Evolutionary conservation across 2,329 filamentous ascomycete genomes (phyloP).

Genomic region (Penicillium sp.): DNA sequence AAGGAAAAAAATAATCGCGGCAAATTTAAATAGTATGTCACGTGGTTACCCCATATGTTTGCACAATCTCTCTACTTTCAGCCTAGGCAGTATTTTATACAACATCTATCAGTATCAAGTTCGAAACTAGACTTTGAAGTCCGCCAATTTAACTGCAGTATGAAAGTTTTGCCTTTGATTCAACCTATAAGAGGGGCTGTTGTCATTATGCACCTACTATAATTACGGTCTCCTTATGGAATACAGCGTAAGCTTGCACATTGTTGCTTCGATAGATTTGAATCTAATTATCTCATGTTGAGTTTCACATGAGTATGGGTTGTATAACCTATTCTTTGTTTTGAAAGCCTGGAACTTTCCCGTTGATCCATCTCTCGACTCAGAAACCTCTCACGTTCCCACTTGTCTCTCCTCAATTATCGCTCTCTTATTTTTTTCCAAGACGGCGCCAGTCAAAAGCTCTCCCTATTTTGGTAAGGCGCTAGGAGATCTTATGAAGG

Average conservation of each 20-base stretch:
- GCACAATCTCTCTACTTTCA: neutral
- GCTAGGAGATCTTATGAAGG: no score
- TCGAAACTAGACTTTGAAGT: neutral
- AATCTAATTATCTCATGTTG: neutral
- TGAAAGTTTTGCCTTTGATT: neutral
- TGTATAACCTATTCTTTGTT: no score
- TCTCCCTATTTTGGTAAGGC: neutral
- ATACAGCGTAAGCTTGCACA: no score
- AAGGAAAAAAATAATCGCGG: neutral
- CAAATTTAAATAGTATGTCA: slow-evolving; percentile 4
- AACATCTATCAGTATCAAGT: neutral
- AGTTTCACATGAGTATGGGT: neutral
- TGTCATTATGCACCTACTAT: no score
- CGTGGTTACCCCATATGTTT: neutral
- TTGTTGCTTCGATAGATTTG: neutral
- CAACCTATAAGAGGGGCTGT: neutral
- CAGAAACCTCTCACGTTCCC: neutral
- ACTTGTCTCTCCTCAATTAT: no score
- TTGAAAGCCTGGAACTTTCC: neutral
- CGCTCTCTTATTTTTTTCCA: neutral
- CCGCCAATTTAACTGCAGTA: neutral
- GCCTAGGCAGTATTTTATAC: neutral
- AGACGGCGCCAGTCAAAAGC: neutral
- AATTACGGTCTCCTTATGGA: neutral
- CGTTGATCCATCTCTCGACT: neutral